Evolutionary conservation across 306 rosid genomes (phyloP).

Genomic region (Coriaria nepalensis): DNA sequence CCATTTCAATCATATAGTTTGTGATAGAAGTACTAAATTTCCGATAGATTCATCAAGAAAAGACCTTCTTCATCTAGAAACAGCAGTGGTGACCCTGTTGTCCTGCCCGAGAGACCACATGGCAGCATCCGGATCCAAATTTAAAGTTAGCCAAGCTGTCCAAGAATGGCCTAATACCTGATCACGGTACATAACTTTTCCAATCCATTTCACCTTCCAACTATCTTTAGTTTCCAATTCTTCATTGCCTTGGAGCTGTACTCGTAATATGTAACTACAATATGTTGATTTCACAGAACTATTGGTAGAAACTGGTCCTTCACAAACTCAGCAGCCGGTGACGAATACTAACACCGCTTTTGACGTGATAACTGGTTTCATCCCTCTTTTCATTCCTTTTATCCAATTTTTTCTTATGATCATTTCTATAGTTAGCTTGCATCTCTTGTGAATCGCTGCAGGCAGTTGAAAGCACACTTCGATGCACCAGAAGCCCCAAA

Average conservation of each 20-base stretch:
- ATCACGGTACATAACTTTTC: conserved; percentile 39
- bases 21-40: conserved; percentile 11
- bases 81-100: conserved; percentile 40
- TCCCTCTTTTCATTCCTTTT: conserved; percentile 10
- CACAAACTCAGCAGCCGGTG: conserved; percentile 50
- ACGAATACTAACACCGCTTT: conserved; percentile 19
- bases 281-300: conserved; percentile 39
- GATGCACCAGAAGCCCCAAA: conserved; percentile 52
- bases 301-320: conserved; percentile 63
- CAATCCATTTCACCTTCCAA: conserved; percentile 5
- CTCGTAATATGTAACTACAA: no score
- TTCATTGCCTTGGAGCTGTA: no score
- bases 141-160: conserved; percentile 36
- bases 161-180: conserved; percentile 36
- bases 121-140: conserved; percentile 21
- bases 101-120: conserved; percentile 41
- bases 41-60: conserved; percentile 37
- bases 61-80: conserved; percentile 46
- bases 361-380: conserved; percentile 54
- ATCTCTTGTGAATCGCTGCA: conserved; percentile 16
- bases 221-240: no score
- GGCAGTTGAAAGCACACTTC: conserved; percentile 72
- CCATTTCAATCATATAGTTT: not conserved
- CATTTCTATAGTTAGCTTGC: not conserved
- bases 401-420: not conserved